Base-by-base conservation (phyloP, 495 filamentous ascomycete genomes). In the Neurospora pannonica region DNA sequence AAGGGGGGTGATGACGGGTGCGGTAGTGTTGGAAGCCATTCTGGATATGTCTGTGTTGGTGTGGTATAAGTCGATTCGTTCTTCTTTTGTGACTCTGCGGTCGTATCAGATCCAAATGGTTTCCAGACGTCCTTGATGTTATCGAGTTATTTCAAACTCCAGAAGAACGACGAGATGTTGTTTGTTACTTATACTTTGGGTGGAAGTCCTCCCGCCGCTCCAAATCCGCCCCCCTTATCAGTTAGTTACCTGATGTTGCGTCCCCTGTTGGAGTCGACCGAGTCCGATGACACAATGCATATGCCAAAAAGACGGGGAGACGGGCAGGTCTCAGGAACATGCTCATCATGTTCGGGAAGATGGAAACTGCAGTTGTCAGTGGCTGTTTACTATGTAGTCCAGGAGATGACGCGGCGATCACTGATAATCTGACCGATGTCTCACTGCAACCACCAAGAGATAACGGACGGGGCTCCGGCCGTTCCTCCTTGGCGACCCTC, bases 1-100 rank as follows among this genome's bases (percentile, higher is more conserved):
- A 31, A 89, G 74, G 40, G 86, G 88, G 34, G 79, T 81, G 71
- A 87, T 75, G 43, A 77, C 48, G 21, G 77, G 70, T 24, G 19
- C n/a, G 39, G 37, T 24, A 60, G 28, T 72, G 38, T 5, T 21
- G 5, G 36, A 71, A 71, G 70, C 34, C 70, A 37, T 38, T 0
- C 31, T 72, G 15, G 4, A 72, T 43, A n/a, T 11, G 0, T 19
- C 15, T 36, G 54, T 8, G 7, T 67, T 8, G 15, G 28, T 67
- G 19, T 8, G 15, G 7, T 8, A 2, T 34, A 8, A 31, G 5
- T 34, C 5, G 13, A 62, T 24, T 48, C n/a, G 5, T 48, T 38
- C 1, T 70, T 24, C 38, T 71, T 6, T 42, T 42, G 24, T 38
- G 7, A 5, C 1, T n/a, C 37, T 39, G 70, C 37, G 5, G 70